phyloP scores from a whole-genome alignment of 176 grass and related monocot species.

The Aegilops umbellulata region DNA sequence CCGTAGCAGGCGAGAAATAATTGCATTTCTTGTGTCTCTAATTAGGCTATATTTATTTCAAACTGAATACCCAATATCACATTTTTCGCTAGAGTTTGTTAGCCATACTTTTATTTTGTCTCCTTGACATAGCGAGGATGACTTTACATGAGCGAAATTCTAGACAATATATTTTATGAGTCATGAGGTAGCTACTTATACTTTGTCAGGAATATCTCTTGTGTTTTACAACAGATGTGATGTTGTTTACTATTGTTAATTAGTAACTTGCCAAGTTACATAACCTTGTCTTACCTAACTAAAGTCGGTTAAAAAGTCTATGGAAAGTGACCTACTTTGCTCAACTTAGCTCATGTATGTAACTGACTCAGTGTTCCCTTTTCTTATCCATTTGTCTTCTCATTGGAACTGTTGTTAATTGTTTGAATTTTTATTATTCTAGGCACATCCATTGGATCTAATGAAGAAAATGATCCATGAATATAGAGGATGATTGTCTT shows the following conservation, averaged over 20 bases:
- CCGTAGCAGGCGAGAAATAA: too few relatives aligned
- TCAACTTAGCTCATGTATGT: neutral
- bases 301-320: too few relatives aligned
- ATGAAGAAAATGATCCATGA: neutral
- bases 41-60: too few relatives aligned
- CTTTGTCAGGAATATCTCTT: neutral
- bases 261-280: neutral
- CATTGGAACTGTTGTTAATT: neutral
- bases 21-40: too few relatives aligned
- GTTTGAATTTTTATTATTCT: neutral
- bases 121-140: too few relatives aligned
- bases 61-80: too few relatives aligned
- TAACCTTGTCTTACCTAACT: too few relatives aligned
- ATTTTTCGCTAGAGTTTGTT: too few relatives aligned
- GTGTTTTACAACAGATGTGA: neutral
- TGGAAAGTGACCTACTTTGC: too few relatives aligned
- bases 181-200: neutral
- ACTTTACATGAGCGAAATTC: neutral
- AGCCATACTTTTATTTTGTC: too few relatives aligned
- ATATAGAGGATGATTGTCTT: neutral
- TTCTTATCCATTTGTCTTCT: neutral
- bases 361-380: neutral
- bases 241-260: neutral
- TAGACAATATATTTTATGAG: neutral
- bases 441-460: neutral